Evolutionary conservation across 202 grass and related monocot genomes (phyloP).

Genomic region (Zoysia matrella): DNA sequence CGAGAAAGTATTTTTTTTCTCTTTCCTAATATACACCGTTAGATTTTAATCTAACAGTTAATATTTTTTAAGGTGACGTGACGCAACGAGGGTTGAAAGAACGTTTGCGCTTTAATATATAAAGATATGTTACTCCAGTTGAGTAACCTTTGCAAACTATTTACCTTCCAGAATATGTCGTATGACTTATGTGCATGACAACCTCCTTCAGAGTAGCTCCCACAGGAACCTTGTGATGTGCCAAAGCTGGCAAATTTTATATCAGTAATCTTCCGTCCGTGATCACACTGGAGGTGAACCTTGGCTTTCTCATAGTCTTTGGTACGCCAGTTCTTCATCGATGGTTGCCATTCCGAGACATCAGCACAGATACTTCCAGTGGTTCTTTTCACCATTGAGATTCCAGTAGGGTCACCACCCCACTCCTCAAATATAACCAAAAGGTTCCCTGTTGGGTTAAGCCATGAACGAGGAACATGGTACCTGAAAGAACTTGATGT

Average conservation of each 20-base stretch:
- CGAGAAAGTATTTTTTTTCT: no score
- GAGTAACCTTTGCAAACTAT: neutral
- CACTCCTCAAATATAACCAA: constrained; percentile 96
- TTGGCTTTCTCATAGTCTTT: constrained; percentile 82
- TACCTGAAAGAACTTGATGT: constrained; percentile 69
- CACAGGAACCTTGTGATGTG: constrained; percentile 83
- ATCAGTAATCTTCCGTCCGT: constrained; percentile 73
- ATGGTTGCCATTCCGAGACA: constrained; percentile 96
- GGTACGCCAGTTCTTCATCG: constrained; percentile 85
- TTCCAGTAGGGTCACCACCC: constrained; percentile 76
- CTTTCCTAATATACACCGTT: no score
- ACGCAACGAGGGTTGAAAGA: no score
- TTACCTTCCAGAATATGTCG: constrained; percentile 95
- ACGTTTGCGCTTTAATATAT: no score
- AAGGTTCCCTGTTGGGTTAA: constrained; percentile 93
- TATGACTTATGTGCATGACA: constrained; percentile 97
- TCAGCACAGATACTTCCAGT: constrained; percentile 76
- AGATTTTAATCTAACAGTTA: no score
- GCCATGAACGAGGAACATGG: constrained; percentile 92
- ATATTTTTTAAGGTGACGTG: no score
- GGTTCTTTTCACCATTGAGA: constrained; percentile 86
- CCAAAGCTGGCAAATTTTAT: constrained; percentile 98
- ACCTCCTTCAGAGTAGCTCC: constrained; percentile 74
- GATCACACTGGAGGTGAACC: constrained; percentile 77
- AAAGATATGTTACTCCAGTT: neutral